Evolutionary conservation across 2,329 filamentous ascomycete species (phyloP).

Genomic region (Botrytis galanthina): DNA sequence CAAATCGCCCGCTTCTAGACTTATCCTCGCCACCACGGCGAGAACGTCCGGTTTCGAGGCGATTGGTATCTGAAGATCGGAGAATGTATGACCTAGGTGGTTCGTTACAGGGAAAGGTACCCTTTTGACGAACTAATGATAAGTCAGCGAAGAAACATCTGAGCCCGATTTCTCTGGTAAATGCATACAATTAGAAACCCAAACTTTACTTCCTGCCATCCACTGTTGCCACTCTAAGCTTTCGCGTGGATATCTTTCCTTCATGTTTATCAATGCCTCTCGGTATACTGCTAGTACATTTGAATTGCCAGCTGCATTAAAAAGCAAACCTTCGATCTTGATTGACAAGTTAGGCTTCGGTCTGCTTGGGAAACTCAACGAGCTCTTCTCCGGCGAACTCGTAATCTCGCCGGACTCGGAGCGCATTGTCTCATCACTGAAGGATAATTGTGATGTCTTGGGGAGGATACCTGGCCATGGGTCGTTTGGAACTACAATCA

Average conservation of each 20-base stretch:
- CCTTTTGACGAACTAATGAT: background rate
- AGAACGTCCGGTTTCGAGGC: background rate
- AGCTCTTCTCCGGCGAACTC: background rate
- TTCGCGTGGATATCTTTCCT: conserved; percentile 16
- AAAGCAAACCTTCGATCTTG: background rate
- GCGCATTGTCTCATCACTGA: background rate
- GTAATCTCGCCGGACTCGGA: conserved; percentile 12
- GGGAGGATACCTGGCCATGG: background rate
- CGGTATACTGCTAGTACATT: background rate
- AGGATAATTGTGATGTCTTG: background rate
- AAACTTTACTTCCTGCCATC: conserved; percentile 21
- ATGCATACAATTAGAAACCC: conserved; percentile 21
- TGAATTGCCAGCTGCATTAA: conserved; percentile 1
- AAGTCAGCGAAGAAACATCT: background rate
- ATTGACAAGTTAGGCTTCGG: background rate
- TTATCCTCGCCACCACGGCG: background rate
- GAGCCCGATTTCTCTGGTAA: too few species aligned
- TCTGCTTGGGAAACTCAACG: background rate
- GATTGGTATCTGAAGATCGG: background rate
- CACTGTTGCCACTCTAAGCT: conserved; percentile 21
- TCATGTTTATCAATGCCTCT: background rate
- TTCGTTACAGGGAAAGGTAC: conserved; percentile 11
- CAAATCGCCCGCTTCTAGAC: background rate
- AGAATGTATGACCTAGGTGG: conserved; percentile 10
- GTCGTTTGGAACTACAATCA: background rate